Base-by-base conservation (phyloP, 2,329 filamentous ascomycete genomes). In the Chaetomiaceae sp. region DNA sequence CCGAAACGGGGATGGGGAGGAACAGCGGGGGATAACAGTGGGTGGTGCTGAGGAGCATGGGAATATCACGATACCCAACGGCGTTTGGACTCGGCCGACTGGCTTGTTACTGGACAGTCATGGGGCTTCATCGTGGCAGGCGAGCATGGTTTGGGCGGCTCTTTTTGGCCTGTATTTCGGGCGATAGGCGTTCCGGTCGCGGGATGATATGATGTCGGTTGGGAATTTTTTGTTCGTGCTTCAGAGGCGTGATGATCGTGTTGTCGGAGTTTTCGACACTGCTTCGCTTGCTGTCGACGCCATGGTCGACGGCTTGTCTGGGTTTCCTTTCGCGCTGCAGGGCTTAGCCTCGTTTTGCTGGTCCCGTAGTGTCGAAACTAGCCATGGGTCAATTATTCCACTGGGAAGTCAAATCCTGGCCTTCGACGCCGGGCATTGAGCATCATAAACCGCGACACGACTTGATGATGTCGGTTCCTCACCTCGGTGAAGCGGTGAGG, bases 151-250 rank as follows among this genome's bases (percentile, higher is more conserved):
- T 34, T 52, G 33, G n/a, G 42, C 20, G 40, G 49, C 20, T 56
- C 38, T 51, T 46, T 45, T 40, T 15, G 45, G 51, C 53, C 53
- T 55, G 54, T 55, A 52, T 53, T 58, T 53, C 52, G 43, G 58
- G 59, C 46, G 53, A 55, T 27, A 49, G 58, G 56, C 56, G 59
- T 61, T 61, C 37, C 48, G 56, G 58, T 59, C 43, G 55, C 54
- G 50, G 51, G 49, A 57, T 53, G 44, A 60, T 54, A 57, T 59
- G 33, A 49, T 51, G 33, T 20, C 36, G 45, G 45, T 27, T 36
- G 50, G 49, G 44, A 7, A 19, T 12, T n/a, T 47, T 42, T 37
- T 40, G 27, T 19, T 19, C 31, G 25, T 38, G 34, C 47, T 50
- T 17, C 36, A 39, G 20, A 15, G 25, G 47, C 47, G 47, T 45